These are phyloP conservation scores for Phlyctochytrium bullatum DNA, from an alignment of 192 early-diverging fungal species.

Conservation along the genomic window DNA sequence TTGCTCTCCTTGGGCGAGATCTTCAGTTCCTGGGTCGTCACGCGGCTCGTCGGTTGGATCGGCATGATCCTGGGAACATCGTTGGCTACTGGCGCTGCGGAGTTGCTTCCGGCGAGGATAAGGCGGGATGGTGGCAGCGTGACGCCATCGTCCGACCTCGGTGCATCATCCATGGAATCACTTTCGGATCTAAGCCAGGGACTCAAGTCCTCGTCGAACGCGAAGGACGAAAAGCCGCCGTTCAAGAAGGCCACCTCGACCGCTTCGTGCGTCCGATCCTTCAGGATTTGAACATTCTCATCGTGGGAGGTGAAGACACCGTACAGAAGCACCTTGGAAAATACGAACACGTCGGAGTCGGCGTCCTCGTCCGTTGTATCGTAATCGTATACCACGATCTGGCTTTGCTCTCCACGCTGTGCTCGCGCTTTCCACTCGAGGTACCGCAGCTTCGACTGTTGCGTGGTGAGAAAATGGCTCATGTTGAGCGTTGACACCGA, in stretches of 20 bases:
- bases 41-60: too few species aligned
- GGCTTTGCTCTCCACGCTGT: background rate
- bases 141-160: too few species aligned
- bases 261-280: background rate
- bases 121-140: too few species aligned
- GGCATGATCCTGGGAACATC: too few species aligned
- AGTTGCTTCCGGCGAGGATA: too few species aligned
- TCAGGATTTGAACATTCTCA: background rate
- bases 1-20: conserved; percentile 1
- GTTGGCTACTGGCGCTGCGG: too few species aligned
- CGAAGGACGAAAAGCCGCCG: too few species aligned
- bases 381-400: conserved; percentile 23
- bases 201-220: too few species aligned
- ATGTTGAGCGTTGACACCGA: conserved; percentile 31
- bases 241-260: conserved; percentile 14
- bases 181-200: too few species aligned
- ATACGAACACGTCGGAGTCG: conserved; percentile 11
- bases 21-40: conserved; percentile 1
- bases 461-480: conserved; percentile 31
- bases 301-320: background rate
- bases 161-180: too few species aligned
- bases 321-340: conserved; percentile 16
- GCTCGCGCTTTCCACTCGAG: conserved; percentile 23
- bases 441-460: conserved; percentile 22
- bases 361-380: conserved; percentile 4